These are phyloP conservation scores for Tuber calosporum DNA, from an alignment of 495 filamentous ascomycete species.

Conservation along the genomic window DNA sequence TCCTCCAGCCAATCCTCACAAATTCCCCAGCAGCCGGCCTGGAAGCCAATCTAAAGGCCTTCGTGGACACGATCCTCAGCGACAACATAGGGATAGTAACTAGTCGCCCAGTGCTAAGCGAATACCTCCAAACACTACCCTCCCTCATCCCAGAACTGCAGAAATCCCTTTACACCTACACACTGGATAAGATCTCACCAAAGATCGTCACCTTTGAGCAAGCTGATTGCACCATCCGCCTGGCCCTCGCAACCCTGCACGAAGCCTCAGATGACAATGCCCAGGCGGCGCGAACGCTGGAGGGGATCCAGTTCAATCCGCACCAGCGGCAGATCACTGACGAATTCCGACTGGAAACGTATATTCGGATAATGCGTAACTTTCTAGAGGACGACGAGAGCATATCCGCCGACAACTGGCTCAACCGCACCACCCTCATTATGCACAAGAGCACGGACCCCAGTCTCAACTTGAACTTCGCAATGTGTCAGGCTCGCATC, in stretches of 20 bases:
- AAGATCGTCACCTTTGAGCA: slow-evolving; percentile 75
- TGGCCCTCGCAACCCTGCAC: slow-evolving; percentile 74
- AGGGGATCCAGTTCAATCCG: slow-evolving; percentile 78
- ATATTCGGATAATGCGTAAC: slow-evolving; percentile 90
- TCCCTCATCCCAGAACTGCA: slow-evolving; percentile 50
- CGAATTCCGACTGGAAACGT: slow-evolving; percentile 68
- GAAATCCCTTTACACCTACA: slow-evolving; percentile 63
- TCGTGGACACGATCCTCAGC: slow-evolving; percentile 60
- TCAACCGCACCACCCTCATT: slow-evolving; percentile 88
- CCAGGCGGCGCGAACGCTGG: slow-evolving; percentile 65
- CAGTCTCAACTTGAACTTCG: slow-evolving; percentile 70
- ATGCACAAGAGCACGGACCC: slow-evolving; percentile 69
- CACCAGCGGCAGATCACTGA: slow-evolving; percentile 75
- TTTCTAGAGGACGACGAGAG: slow-evolving; percentile 93
- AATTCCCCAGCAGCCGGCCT: slow-evolving; percentile 52
- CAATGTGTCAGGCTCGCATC: slow-evolving; percentile 85
- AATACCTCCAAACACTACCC: slow-evolving; percentile 55
- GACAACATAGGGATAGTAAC: slow-evolving; percentile 67
- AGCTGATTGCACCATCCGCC: slow-evolving; percentile 67
- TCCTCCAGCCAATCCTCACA: slow-evolving; percentile 59
- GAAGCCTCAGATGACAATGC: slow-evolving; percentile 73
- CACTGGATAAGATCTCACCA: slow-evolving; percentile 57
- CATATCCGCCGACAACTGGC: slow-evolving; percentile 70
- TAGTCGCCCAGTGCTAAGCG: slow-evolving; percentile 61
- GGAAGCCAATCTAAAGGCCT: slow-evolving; percentile 59